phyloP scores from a whole-genome alignment of 768 basidiomycete species.

The Russula olivacea region DNA sequence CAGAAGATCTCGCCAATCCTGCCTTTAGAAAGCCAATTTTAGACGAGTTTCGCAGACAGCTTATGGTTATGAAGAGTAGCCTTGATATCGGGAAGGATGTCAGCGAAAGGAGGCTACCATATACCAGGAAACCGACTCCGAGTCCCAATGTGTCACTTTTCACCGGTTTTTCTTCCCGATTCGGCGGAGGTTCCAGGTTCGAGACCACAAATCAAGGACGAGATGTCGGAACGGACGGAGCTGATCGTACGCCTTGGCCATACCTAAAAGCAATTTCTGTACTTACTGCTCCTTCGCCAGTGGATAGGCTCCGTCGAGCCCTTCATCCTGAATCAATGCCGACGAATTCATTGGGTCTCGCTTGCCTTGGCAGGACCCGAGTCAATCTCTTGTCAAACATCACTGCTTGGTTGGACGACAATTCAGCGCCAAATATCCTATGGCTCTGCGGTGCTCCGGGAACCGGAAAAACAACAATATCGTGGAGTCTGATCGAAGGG shows the following conservation, averaged over 20 bases:
- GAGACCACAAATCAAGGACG: not conserved
- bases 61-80: not conserved
- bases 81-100: not conserved
- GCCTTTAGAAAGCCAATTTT: not conserved
- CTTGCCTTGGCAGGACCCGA: conserved; percentile 12
- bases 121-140: not conserved
- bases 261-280: not conserved
- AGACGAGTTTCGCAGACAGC: not conserved
- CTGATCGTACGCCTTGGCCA: not conserved
- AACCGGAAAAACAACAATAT: conserved; percentile 18
- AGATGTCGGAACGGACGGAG: not conserved
- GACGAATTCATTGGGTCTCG: not conserved
- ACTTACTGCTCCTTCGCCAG: not conserved
- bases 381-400: not conserved
- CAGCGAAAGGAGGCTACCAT: not conserved
- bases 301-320: not conserved
- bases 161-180: not conserved
- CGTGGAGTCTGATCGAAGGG: conserved; percentile 16
- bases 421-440: conserved; percentile 6
- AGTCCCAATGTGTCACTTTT: not conserved
- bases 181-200: not conserved
- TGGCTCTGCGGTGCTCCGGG: conserved; percentile 23
- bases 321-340: not conserved
- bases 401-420: conserved; percentile 11
- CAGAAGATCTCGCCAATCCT: not conserved